These are phyloP conservation scores for Russula sp. DNA, from an alignment of 768 basidiomycete species.

Conservation along the genomic window DNA sequence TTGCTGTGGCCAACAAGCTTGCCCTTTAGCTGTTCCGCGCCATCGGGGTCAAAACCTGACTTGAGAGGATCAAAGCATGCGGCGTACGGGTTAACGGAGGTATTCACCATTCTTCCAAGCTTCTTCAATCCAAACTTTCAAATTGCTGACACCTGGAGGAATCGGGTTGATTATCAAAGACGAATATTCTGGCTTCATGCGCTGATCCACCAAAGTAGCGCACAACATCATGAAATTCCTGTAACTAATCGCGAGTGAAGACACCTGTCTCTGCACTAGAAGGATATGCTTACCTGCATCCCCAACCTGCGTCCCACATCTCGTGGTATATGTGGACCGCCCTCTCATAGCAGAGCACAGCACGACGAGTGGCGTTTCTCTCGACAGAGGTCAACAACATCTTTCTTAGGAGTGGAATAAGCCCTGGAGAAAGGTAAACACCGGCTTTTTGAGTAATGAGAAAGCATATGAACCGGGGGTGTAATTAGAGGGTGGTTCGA, in stretches of 20 bases:
- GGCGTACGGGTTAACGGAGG: not conserved
- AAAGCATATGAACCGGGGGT: constrained; percentile 51
- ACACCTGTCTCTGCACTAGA: constrained; percentile 12
- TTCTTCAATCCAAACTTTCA: constrained; percentile 76
- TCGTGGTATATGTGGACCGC: constrained; percentile 59
- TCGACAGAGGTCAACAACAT: constrained; percentile 52
- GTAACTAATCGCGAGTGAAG: constrained; percentile 48
- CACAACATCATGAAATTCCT: constrained; percentile 82
- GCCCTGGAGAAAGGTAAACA: constrained; percentile 41
- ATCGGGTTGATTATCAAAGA: constrained; percentile 54
- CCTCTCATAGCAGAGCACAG: constrained; percentile 60
- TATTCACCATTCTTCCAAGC: constrained; percentile 71
- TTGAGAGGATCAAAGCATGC: constrained; percentile 2
- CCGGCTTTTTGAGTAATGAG: not conserved
- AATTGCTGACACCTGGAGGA: constrained; percentile 65
- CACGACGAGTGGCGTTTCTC: constrained; percentile 50
- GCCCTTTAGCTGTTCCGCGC: constrained; percentile 57
- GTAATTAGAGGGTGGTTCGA: constrained; percentile 52
- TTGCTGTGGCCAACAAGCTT: constrained; percentile 55
- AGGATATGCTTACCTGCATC: constrained; percentile 39
- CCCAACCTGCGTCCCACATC: constrained; percentile 65
- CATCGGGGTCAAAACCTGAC: constrained; percentile 70
- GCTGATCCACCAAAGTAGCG: constrained; percentile 66
- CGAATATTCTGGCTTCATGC: constrained; percentile 57
- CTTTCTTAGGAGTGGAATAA: constrained; percentile 61